Base-by-base conservation (phyloP, 768 basidiomycete species). In the Macrocybe gigantea region DNA sequence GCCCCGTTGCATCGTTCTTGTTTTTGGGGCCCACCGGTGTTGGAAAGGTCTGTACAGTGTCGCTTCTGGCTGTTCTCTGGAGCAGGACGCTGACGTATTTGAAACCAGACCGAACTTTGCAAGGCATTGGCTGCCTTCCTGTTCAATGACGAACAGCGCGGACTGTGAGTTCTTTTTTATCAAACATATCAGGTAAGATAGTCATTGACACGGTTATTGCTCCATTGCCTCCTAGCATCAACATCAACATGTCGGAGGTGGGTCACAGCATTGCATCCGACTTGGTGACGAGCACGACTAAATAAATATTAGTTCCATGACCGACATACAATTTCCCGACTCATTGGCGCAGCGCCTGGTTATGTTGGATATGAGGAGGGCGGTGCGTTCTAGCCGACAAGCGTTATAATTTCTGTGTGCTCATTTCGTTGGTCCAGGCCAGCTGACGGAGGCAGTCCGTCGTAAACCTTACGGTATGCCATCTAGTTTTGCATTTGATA, bases 311-410 rank as follows among this genome's bases (percentile, higher is more conserved):
- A 22, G 78, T 96, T 88, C 57, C 88, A 91, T 44, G 93, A 94
- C 54, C 80, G 93, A 46, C 91, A 97, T 59, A 92, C 91, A 0
- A 85, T 97, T 45, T 90, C 91, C 0, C 77, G 93, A 4, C 70
- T 97, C 15, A 91, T 97, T 44, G 95, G 94, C 47, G 88, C 92
- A 1, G 89, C 93, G 0, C 91, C 94, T 6, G 94, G 94, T 3
- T 95, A 93, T 58, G 84, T 96, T 32, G 95, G 94, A 0, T 85
- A 93, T 59, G 93, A 96, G 57, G 80, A 88, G 54, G 89, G 90
- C 4, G 90, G 72, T 52, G 44, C 11, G 64, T 56, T 6, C 31
- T 4, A 22, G 22, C 6, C 13, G 30, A 22, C 34, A 10, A 15
- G 4, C 3, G 33, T 33, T 34, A 5, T n/a, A 9, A 32, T 41